A percentile compares a stretch with the other conserved stretches of the same genome.
Conservation (phyloP, 495 filamentous ascomycete species). For the Aspergillus olivimuriae region DNA sequence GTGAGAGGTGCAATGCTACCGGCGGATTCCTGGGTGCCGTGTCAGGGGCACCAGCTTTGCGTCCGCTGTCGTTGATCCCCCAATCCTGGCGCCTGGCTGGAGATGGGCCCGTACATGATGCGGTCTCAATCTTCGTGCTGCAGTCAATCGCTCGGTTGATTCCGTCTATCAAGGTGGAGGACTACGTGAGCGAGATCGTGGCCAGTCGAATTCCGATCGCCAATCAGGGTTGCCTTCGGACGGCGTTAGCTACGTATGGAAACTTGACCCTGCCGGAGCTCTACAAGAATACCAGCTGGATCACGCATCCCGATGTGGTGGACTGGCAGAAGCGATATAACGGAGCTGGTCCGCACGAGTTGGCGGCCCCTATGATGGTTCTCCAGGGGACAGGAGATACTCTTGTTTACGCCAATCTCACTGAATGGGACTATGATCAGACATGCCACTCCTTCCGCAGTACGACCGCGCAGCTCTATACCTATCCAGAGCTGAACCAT, state of each 20-base stretch:
- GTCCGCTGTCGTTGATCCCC: slow-evolving; percentile 4
- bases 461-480: not conserved
- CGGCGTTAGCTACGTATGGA: not conserved
- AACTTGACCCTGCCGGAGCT: slow-evolving; percentile 1
- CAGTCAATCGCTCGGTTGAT: slow-evolving; percentile 1
- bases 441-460: not conserved
- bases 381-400: slow-evolving; percentile 2
- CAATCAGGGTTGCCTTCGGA: not conserved
- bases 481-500: slow-evolving; percentile 3
- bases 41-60: slow-evolving; percentile 4
- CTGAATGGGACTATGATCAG: not conserved
- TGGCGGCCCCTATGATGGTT: slow-evolving; percentile 3
- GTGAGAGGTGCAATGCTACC: too few relatives aligned
- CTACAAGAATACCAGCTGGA: slow-evolving; percentile 6
- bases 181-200: slow-evolving; percentile 1
- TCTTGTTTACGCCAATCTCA: not conserved
- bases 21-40: slow-evolving; percentile 10
- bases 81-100: not conserved
- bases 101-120: slow-evolving; percentile 3
- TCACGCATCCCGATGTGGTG: not conserved
- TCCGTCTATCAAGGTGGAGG: not conserved
- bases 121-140: slow-evolving; percentile 5
- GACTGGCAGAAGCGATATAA: slow-evolving; percentile 4
- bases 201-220: not conserved
- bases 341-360: not conserved